Evolutionary conservation across 345 rosid genomes (phyloP).

Genomic region (Eucalyptus globulus): DNA sequence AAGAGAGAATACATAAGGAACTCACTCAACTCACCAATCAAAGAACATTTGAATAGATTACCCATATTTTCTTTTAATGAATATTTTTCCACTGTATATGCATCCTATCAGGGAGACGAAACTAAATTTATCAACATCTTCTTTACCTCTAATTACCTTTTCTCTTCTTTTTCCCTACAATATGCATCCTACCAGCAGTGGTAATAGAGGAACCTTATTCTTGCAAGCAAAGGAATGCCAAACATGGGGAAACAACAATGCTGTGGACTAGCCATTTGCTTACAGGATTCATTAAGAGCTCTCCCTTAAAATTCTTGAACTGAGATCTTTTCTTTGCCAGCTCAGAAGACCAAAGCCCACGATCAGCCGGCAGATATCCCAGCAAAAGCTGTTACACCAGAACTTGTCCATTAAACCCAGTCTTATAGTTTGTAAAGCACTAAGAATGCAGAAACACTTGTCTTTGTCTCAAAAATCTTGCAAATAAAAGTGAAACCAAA

Average conservation of each 20-base stretch:
- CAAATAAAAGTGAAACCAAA: not conserved
- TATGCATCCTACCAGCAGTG: not conserved
- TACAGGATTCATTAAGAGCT: constrained; percentile 95
- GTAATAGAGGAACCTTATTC: not conserved
- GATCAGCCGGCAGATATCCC: constrained; percentile 79
- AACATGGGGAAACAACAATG: not conserved
- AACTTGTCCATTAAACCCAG: not conserved
- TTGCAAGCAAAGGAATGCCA: not conserved
- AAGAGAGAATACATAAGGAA: not conserved
- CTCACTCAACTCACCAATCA: not conserved
- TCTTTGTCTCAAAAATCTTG: not conserved
- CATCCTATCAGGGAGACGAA: not conserved
- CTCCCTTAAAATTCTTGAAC: constrained; percentile 81
- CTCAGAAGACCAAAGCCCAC: constrained; percentile 68
- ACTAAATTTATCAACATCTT: not conserved
- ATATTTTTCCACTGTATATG: not conserved
- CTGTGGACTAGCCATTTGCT: constrained; percentile 2
- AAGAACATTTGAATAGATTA: not conserved
- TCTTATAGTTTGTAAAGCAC: not conserved
- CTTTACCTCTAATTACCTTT: not conserved
- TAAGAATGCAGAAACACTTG: not conserved
- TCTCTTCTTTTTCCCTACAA: not conserved
- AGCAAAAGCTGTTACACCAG: constrained; percentile 49
- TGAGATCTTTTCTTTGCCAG: constrained; percentile 83
- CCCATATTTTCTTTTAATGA: not conserved